Percentiles rank a stretch among this genome's conserved stretches.
Conservation (phyloP, 2,329 filamentous ascomycete genomes). For the Colletotrichum sp. region DNA sequence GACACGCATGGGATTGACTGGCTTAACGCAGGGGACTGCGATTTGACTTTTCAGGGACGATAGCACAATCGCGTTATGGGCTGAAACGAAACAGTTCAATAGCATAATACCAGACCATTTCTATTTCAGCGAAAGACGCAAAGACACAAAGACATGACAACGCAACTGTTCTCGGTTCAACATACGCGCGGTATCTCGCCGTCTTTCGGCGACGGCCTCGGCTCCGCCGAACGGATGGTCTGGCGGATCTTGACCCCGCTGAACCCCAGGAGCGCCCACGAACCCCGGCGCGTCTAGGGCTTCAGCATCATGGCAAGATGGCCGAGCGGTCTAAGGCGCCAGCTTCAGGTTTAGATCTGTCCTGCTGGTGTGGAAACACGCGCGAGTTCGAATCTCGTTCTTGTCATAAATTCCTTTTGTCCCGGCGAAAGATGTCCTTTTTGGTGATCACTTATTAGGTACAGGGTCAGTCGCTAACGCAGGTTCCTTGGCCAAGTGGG, state of each 20-base stretch:
- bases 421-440: neutral
- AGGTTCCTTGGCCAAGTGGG: neutral
- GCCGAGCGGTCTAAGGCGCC: conserved; percentile 19
- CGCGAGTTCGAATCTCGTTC: conserved; percentile 18
- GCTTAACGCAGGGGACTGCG: neutral
- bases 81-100: neutral
- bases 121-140: too few species aligned
- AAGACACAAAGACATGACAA: neutral
- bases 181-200: neutral
- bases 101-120: neutral
- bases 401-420: neutral
- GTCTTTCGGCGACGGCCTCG: neutral
- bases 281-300: neutral
- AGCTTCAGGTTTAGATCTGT: conserved; percentile 1
- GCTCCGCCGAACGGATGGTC: neutral
- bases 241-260: neutral
- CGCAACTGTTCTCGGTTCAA: neutral
- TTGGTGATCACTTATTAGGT: neutral
- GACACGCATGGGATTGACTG: neutral
- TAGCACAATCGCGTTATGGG: neutral
- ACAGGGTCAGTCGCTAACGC: neutral
- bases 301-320: conserved; percentile 2
- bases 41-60: neutral
- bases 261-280: neutral
- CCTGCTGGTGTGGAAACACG: conserved; percentile 13